Percentiles rank a stretch among this genome's conserved stretches.
Conservation (phyloP, 2,329 filamentous ascomycete genomes). For the Albophoma yamanashiensis region DNA sequence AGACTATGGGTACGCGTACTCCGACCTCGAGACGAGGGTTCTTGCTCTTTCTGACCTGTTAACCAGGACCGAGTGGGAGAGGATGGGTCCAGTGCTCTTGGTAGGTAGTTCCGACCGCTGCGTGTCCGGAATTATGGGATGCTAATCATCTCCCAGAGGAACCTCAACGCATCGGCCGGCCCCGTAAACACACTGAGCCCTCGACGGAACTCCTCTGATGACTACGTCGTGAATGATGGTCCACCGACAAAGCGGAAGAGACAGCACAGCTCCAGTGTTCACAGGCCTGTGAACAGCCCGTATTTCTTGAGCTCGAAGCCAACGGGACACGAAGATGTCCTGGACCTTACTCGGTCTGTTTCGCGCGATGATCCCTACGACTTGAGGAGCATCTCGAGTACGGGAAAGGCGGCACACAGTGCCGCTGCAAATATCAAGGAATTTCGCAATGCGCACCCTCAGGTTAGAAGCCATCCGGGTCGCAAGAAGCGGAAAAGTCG, state of each 20-base stretch:
- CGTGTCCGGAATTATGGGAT: background rate
- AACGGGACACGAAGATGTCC: background rate
- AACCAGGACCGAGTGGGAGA: background rate
- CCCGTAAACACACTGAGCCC: conserved; percentile 4
- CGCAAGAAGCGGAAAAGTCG: background rate
- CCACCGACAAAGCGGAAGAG: conserved; percentile 2
- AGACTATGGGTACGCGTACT: conserved; percentile 27
- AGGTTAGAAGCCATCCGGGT: background rate
- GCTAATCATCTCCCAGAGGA: background rate
- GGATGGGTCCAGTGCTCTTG: background rate
- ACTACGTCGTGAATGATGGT: background rate
- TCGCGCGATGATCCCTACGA: background rate
- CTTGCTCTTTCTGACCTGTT: background rate
- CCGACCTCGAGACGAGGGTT: background rate
- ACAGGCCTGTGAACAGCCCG: background rate
- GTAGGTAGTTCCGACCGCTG: background rate
- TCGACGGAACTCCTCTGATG: background rate
- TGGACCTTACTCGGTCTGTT: background rate
- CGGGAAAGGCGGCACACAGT: conserved; percentile 1
- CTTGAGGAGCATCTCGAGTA: background rate
- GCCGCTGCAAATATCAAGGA: background rate
- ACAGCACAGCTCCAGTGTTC: background rate
- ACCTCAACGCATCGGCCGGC: background rate
- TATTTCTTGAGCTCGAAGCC: background rate
- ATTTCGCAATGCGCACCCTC: background rate